Conservation (phyloP, 805 yeast genomes). For the Metschnikowia anglica region DNA sequence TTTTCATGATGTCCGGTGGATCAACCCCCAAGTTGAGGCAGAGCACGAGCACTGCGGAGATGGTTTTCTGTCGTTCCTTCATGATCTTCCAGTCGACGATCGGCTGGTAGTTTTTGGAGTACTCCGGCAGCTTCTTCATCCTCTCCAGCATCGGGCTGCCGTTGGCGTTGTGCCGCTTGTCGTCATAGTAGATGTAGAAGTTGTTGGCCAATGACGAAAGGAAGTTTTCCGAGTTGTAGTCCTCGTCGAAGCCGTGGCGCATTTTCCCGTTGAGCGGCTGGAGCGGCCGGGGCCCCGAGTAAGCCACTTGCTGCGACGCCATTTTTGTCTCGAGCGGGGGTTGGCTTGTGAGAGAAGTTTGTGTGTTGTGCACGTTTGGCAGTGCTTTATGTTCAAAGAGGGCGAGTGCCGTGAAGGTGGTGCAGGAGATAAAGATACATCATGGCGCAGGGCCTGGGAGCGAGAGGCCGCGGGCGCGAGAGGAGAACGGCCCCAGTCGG, state of each 20-base stretch:
- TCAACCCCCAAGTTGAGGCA: conserved; percentile 94
- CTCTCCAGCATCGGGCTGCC: conserved; percentile 72
- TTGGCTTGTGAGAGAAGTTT: neutral
- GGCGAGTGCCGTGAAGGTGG: conserved; percentile 2
- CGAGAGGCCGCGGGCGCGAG: too few relatives aligned
- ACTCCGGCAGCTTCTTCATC: conserved; percentile 43
- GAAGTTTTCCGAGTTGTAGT: conserved; percentile 56
- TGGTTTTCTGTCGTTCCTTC: conserved; percentile 88
- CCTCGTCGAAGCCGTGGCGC: conserved; percentile 67
- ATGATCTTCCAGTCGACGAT: conserved; percentile 88
- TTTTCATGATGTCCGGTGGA: conserved; percentile 92
- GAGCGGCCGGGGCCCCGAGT: conserved; percentile 39
- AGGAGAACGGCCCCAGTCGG: too few relatives aligned
- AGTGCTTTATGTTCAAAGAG: neutral
- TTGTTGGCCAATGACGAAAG: conserved; percentile 58
- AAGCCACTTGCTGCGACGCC: conserved; percentile 20
- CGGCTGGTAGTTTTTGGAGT: conserved; percentile 57
- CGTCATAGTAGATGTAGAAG: conserved; percentile 83
- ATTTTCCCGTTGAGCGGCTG: conserved; percentile 53
- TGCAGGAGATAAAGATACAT: conserved; percentile 15
- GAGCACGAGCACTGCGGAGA: conserved; percentile 85
- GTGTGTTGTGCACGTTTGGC: neutral
- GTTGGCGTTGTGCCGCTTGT: conserved; percentile 86
- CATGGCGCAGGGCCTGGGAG: too few relatives aligned
- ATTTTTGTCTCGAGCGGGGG: conserved; percentile 1